These are phyloP conservation scores for Nematocida parisii DNA, from an alignment of 371 early-diverging fungal genomes.

Conservation along the genomic window DNA sequence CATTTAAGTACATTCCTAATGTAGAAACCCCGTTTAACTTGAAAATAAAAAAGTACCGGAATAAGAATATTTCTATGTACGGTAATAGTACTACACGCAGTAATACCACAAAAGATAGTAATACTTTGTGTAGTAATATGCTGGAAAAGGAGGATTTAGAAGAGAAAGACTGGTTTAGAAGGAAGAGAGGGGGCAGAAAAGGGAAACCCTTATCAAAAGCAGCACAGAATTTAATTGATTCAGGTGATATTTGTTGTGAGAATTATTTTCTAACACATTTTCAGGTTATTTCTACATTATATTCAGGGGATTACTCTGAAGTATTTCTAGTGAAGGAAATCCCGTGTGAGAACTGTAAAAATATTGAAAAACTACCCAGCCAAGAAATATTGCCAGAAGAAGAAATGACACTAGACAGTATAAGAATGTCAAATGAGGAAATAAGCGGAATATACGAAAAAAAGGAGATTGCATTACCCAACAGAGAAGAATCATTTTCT, in stretches of 20 bases:
- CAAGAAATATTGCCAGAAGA: background rate
- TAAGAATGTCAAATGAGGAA: too few relatives aligned
- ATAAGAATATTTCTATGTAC: background rate
- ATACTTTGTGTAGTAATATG: background rate
- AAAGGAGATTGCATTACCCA: too few relatives aligned
- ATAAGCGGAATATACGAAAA: too few relatives aligned
- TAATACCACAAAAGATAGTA: background rate
- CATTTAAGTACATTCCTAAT: slow-evolving; percentile 31
- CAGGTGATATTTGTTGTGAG: too few relatives aligned
- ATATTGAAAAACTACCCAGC: background rate
- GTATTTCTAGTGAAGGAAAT: slow-evolving; percentile 31
- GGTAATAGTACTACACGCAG: slow-evolving; percentile 5
- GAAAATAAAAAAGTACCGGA: slow-evolving; percentile 3
- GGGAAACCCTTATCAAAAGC: background rate
- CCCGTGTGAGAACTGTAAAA: background rate
- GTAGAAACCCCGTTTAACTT: slow-evolving; percentile 53
- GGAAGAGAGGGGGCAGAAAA: slow-evolving; percentile 42
- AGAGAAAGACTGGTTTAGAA: slow-evolving; percentile 43
- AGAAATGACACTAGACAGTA: background rate
- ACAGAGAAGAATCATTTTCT: too few relatives aligned
- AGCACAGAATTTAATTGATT: background rate
- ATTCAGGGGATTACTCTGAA: slow-evolving; percentile 17
- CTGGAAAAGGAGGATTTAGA: slow-evolving; percentile 7
- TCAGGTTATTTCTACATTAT: background rate
- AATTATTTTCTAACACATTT: slow-evolving; percentile 29